Evolutionary conservation across 108 stramenopile species (phyloP), one percentile per base, ranked within the genome.

Genomic region (Cyclotella sp.): DNA sequence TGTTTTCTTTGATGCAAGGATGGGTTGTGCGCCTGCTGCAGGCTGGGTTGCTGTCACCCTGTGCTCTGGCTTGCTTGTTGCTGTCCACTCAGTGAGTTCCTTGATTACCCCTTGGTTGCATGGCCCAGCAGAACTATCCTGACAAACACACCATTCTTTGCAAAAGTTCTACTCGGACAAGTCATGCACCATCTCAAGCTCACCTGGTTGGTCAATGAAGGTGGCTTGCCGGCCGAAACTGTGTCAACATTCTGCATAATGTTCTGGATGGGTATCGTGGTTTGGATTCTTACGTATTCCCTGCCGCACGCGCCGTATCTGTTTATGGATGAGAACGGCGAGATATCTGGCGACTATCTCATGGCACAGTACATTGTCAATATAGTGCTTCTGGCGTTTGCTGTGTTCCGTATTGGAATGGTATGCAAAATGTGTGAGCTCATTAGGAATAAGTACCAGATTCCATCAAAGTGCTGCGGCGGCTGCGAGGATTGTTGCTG

Each of bases 401-500:
- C 6, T 2, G 34, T 34, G 34, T 6, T 34, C 34, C 6, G 2
- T 2, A 34, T 34, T 34, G 2, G 34, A 6, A 2, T 34, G 34
- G 4, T 34, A 34, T 34, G 34, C 34, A 81, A 76, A 40, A 87
- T 83, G 10, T 88, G 90, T 47, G 78, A 66, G 55, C 86, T 66
- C 52, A 79, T 91, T 43, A 87, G 93, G 9, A 82, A 75, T 26
- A 87, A 86, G 55, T 95, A 92, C 72, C 85, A 85, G 19, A 95
- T 95, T 57, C 89, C 90, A 6, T 85, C 89, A 62, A 42, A 86
- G 53, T 62, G 51, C n/a, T 94, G 90, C 61, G 24, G n/a, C 6
- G 90, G 88, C 0, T 85, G 76, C 55, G 93, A 95, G 72, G 93
- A 95, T 75, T 54, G 88, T 39, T 87, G 85, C 67, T 91, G 88